A percentile compares a stretch with the other conserved stretches of the same genome.
These are phyloP conservation scores for Daldinia grandis DNA, from an alignment of 495 filamentous ascomycete genomes.

Conservation along the genomic window DNA sequence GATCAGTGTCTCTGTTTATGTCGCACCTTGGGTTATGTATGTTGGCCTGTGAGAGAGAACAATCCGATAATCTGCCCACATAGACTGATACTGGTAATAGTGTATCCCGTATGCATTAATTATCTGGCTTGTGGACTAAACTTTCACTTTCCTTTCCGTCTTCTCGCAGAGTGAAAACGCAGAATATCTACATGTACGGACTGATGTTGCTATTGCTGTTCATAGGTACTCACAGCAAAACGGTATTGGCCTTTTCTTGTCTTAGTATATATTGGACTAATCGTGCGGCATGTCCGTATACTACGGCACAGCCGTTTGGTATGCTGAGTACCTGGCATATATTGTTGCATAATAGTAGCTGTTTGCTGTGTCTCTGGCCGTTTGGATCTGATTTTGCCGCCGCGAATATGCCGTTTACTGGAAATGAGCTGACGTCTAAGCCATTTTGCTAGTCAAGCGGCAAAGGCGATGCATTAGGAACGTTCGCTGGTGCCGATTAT, in stretches of 20 bases:
- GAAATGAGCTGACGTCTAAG: slow-evolving; percentile 34
- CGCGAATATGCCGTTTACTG: slow-evolving; percentile 29
- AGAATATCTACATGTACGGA: slow-evolving; percentile 21
- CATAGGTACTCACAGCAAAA: slow-evolving; percentile 14
- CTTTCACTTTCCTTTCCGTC: slow-evolving; percentile 5
- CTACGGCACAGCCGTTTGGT: slow-evolving; percentile 26
- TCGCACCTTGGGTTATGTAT: slow-evolving; percentile 39
- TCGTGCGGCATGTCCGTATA: slow-evolving; percentile 22
- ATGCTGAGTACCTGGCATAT: slow-evolving; percentile 11
- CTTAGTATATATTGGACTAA: slow-evolving; percentile 25
- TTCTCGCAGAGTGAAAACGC: slow-evolving; percentile 26
- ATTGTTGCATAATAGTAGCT: background rate
- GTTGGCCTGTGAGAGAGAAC: slow-evolving; percentile 21
- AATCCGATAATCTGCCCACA: slow-evolving; percentile 31
- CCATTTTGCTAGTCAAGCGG: slow-evolving; percentile 30
- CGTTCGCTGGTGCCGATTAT: slow-evolving; percentile 26
- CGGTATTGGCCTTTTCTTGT: slow-evolving; percentile 29
- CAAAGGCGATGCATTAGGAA: slow-evolving; percentile 23
- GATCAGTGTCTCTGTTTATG: slow-evolving; percentile 41
- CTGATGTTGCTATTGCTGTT: slow-evolving; percentile 4
- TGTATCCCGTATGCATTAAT: slow-evolving; percentile 5
- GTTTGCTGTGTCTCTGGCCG: slow-evolving; percentile 31
- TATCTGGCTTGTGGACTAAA: slow-evolving; percentile 11
- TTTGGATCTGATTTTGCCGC: slow-evolving; percentile 21
- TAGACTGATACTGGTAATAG: slow-evolving; percentile 27